phyloP scores from a whole-genome alignment of 768 basidiomycete genomes.

The Trametes meyenii region DNA sequence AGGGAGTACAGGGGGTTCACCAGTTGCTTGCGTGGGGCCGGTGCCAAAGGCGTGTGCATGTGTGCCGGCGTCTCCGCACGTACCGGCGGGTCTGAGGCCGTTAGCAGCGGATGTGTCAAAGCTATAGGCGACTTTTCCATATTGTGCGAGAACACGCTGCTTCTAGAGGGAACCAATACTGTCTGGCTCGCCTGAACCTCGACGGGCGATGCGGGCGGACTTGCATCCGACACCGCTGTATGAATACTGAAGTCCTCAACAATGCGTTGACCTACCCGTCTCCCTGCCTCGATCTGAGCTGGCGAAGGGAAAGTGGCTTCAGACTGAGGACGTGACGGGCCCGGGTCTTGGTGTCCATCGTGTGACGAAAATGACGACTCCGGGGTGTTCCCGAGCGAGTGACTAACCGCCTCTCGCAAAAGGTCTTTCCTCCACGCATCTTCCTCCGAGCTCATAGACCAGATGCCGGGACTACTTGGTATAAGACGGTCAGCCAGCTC shows the following conservation, averaged over 20 bases:
- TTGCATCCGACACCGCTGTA: not conserved
- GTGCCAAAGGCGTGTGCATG: conserved; percentile 59
- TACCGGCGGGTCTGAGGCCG: conserved; percentile 40
- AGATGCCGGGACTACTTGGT: conserved; percentile 60
- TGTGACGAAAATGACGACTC: conserved; percentile 45
- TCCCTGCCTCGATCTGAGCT: not conserved
- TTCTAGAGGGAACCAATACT: not conserved
- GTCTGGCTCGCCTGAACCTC: not conserved
- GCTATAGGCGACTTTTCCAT: conserved; percentile 12
- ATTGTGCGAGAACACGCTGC: not conserved
- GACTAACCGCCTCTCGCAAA: conserved; percentile 76
- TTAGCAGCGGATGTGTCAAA: conserved; percentile 8
- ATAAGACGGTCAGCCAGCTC: conserved; percentile 75
- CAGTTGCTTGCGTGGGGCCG: conserved; percentile 61
- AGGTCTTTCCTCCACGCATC: conserved; percentile 78
- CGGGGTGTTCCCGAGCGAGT: conserved; percentile 64
- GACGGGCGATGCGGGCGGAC: conserved; percentile 1
- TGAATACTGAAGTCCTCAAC: conserved; percentile 13
- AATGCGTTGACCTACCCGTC: conserved; percentile 19
- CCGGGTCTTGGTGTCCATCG: conserved; percentile 17
- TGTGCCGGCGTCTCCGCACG: conserved; percentile 71
- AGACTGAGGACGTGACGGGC: conserved; percentile 18
- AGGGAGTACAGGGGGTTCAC: conserved; percentile 53
- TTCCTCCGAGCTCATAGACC: conserved; percentile 55
- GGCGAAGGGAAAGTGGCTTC: conserved; percentile 17